Percentiles rank a stretch among this genome's conserved stretches.
Conservation (phyloP, 495 filamentous ascomycete genomes). For the Polyplosphaeria fusca region DNA sequence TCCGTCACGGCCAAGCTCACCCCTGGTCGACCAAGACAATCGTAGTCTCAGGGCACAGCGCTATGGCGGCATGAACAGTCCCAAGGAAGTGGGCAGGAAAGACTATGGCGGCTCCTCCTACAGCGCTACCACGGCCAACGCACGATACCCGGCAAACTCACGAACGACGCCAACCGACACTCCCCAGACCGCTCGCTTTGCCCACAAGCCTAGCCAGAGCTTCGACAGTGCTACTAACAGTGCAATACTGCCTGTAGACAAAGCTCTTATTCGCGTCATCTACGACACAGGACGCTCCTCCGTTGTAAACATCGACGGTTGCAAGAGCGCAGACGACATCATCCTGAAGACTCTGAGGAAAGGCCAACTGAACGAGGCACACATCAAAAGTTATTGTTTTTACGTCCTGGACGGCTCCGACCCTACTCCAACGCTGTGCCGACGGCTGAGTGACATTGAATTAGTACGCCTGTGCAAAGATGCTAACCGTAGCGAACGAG, state of each 20-base stretch:
- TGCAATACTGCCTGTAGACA: conserved; percentile 70
- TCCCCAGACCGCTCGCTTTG: conserved; percentile 44
- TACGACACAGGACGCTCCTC: conserved; percentile 79
- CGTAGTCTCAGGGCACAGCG: conserved; percentile 47
- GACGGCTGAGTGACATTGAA: conserved; percentile 77
- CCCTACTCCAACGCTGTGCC: conserved; percentile 70
- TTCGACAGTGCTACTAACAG: conserved; percentile 62
- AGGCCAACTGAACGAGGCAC: conserved; percentile 53
- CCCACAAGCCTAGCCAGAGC: conserved; percentile 61
- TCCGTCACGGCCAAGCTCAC: conserved; percentile 68
- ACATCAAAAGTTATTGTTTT: conserved; percentile 48
- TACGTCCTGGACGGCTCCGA: conserved; percentile 71
- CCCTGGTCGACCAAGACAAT: conserved; percentile 56
- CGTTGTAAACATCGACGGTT: conserved; percentile 82
- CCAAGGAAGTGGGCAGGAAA: conserved; percentile 48
- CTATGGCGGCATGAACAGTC: conserved; percentile 50
- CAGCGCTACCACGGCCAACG: conserved; percentile 6
- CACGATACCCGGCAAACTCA: conserved; percentile 14
- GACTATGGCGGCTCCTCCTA: conserved; percentile 50
- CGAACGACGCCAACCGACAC: conserved; percentile 37
- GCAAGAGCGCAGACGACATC: conserved; percentile 85
- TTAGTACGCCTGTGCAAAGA: conserved; percentile 81
- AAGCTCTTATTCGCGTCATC: conserved; percentile 85
- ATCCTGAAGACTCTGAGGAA: conserved; percentile 82
- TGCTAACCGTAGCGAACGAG: conserved; percentile 70